These are phyloP conservation scores for Trichoderma sp. DNA, from an alignment of 2,329 filamentous ascomycete genomes.

Conservation along the genomic window DNA sequence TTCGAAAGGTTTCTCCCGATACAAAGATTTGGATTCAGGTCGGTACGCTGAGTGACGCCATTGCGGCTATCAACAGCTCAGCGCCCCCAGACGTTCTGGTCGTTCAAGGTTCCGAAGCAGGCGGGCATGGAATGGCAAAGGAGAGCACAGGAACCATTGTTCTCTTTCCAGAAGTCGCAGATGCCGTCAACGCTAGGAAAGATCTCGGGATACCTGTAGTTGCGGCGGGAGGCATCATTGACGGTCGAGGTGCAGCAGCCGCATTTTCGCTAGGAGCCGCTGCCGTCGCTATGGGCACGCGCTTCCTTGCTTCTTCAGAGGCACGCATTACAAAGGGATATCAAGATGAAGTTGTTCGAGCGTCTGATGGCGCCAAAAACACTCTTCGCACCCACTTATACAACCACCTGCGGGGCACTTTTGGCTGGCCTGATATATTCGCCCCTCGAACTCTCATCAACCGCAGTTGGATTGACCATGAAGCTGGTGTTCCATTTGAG, in stretches of 20 bases:
- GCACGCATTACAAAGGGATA: slow-evolving; percentile 45
- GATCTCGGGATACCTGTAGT: slow-evolving; percentile 45
- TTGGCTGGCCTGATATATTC: slow-evolving; percentile 46
- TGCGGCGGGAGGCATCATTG: slow-evolving; percentile 55
- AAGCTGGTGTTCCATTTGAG: slow-evolving; percentile 44
- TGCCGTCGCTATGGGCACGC: slow-evolving; percentile 63
- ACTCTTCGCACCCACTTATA: slow-evolving; percentile 48
- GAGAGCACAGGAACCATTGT: slow-evolving; percentile 49
- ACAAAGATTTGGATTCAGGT: slow-evolving; percentile 57
- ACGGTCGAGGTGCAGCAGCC: slow-evolving; percentile 53
- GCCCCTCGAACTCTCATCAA: slow-evolving; percentile 46
- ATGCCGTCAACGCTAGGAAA: slow-evolving; percentile 46
- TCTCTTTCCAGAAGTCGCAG: slow-evolving; percentile 52
- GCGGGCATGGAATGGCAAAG: slow-evolving; percentile 52
- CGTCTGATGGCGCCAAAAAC: slow-evolving; percentile 41
- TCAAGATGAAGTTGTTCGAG: slow-evolving; percentile 45
- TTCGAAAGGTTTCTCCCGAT: slow-evolving; percentile 43
- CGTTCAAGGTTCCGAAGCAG: slow-evolving; percentile 55
- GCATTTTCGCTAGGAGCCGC: slow-evolving; percentile 53
- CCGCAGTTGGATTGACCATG: slow-evolving; percentile 41
- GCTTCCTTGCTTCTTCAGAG: slow-evolving; percentile 56
- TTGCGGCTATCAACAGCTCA: slow-evolving; percentile 41
- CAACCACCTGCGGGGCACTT: slow-evolving; percentile 47
- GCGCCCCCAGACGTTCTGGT: slow-evolving; percentile 52
- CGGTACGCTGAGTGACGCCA: slow-evolving; percentile 50